These are phyloP conservation scores for Pythium myriotylum DNA, from an alignment of 352 stramenopile species.

Conservation along the genomic window DNA sequence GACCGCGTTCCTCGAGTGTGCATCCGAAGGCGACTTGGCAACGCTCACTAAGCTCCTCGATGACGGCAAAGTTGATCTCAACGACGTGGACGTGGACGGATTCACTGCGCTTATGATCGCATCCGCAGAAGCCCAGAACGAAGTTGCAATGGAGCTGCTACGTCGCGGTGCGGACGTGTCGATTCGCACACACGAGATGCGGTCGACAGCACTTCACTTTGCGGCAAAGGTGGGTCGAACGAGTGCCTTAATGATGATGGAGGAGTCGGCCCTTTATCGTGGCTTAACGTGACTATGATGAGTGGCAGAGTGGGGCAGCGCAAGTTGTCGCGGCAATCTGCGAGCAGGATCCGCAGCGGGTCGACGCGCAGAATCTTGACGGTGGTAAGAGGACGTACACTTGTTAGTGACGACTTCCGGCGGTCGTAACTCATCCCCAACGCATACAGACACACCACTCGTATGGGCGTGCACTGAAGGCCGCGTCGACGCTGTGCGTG, in stretches of 20 bases:
- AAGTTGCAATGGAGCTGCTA: constrained; percentile 62
- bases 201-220: constrained; percentile 78
- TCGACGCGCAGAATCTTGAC: constrained; percentile 78
- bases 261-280: too few species aligned
- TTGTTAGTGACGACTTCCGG: too few species aligned
- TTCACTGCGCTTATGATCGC: constrained; percentile 88
- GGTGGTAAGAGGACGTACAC: constrained; percentile 28
- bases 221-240: constrained; percentile 58
- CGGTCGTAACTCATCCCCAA: too few species aligned
- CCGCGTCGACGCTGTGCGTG: constrained; percentile 60
- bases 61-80: constrained; percentile 50
- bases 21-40: constrained; percentile 67
- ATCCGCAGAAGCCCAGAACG: constrained; percentile 64
- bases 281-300: background rate
- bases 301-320: constrained; percentile 53
- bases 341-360: constrained; percentile 47
- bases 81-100: constrained; percentile 82
- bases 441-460: constrained; percentile 57
- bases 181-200: constrained; percentile 71
- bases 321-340: constrained; percentile 75
- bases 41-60: constrained; percentile 68
- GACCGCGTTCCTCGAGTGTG: constrained; percentile 75
- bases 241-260: too few species aligned
- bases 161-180: constrained; percentile 56
- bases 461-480: constrained; percentile 87